These are phyloP conservation scores for Rauvolfia tetraphylla DNA, from an alignment of 257 asterid species.

Conservation along the genomic window DNA sequence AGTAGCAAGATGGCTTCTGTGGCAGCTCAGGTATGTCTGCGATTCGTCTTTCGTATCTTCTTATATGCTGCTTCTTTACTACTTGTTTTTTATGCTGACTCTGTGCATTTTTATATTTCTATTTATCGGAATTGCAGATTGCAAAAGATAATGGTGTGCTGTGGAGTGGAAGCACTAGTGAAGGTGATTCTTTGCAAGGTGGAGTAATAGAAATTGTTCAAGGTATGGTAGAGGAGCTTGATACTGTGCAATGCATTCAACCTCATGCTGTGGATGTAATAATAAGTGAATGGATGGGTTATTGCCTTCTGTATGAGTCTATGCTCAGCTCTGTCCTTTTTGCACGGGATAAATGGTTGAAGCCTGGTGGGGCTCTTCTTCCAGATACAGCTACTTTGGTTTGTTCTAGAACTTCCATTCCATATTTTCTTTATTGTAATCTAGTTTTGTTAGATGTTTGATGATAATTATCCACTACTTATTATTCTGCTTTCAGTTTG, in stretches of 20 bases:
- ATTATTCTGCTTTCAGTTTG: slow-evolving; percentile 44
- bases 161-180: slow-evolving; percentile 22
- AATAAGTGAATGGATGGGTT: slow-evolving; percentile 98
- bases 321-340: slow-evolving; percentile 83
- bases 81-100: slow-evolving; percentile 15
- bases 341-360: slow-evolving; percentile 96
- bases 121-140: slow-evolving; percentile 41
- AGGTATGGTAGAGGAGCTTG: slow-evolving; percentile 87
- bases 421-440: slow-evolving; percentile 5
- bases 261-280: slow-evolving; percentile 77
- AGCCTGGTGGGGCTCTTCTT: slow-evolving; percentile 92
- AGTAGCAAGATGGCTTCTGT: slow-evolving; percentile 90
- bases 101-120: not conserved
- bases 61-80: slow-evolving; percentile 1
- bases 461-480: slow-evolving; percentile 11
- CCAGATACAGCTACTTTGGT: slow-evolving; percentile 97
- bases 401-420: slow-evolving; percentile 21
- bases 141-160: slow-evolving; percentile 72
- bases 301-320: slow-evolving; percentile 92
- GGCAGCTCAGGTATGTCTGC: slow-evolving; percentile 66
- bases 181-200: slow-evolving; percentile 22
- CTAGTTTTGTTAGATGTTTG: not conserved
- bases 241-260: slow-evolving; percentile 34
- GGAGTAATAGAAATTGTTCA: slow-evolving; percentile 72
- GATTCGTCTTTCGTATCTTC: slow-evolving; percentile 10